Evolutionary conservation across 805 yeast species (phyloP).

Genomic region (Ogataea glucozyma): DNA sequence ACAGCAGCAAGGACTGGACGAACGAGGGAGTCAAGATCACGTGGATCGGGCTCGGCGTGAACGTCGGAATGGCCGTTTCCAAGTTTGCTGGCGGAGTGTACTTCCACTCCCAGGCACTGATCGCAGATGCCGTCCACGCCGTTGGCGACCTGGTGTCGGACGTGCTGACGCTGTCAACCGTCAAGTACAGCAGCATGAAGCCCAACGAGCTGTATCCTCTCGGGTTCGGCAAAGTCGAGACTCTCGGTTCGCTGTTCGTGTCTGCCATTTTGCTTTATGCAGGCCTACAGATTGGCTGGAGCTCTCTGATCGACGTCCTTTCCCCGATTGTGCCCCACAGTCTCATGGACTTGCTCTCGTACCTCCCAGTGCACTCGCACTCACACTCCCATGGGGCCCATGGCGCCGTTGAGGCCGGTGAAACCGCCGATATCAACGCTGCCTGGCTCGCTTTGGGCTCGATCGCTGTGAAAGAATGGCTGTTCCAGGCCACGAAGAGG

Average conservation of each 20-base stretch:
- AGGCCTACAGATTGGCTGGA: conserved; percentile 89
- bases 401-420: conserved; percentile 34
- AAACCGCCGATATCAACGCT: conserved; percentile 75
- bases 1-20: conserved; percentile 44
- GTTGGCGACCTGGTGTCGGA: conserved; percentile 89
- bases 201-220: conserved; percentile 68
- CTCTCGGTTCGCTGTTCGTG: conserved; percentile 88
- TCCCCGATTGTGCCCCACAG: conserved; percentile 69
- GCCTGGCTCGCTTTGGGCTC: conserved; percentile 96
- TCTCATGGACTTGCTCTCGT: conserved; percentile 53
- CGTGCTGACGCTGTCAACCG: conserved; percentile 84
- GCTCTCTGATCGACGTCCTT: conserved; percentile 65
- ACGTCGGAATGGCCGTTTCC: conserved; percentile 80
- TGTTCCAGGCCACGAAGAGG: conserved; percentile 77
- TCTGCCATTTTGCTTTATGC: conserved; percentile 81
- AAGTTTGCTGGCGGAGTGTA: conserved; percentile 88
- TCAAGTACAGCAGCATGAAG: conserved; percentile 64
- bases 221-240: conserved; percentile 92
- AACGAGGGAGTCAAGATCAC: conserved; percentile 93
- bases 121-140: conserved; percentile 96
- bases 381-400: conserved; percentile 49
- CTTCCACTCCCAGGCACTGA: conserved; percentile 90
- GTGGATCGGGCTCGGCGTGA: conserved; percentile 84
- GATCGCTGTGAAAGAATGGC: conserved; percentile 83
- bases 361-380: conserved; percentile 55